Percentiles rank a stretch among this genome's conserved stretches.
Conservation (phyloP, 371 early-diverging fungal species). For the Homolaphlyctis polyrhiza region DNA sequence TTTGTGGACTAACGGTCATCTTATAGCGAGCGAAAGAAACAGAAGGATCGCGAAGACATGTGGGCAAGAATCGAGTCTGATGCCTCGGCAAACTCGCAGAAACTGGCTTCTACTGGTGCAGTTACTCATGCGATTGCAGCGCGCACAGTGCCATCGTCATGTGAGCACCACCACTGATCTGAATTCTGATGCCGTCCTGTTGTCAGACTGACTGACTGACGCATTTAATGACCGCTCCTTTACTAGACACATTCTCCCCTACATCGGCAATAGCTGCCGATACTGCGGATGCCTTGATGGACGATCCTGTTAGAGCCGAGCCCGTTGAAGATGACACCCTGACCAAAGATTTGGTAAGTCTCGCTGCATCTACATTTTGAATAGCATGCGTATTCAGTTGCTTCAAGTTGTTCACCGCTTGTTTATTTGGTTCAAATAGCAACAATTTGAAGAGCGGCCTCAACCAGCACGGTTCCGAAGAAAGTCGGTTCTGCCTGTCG, state of each 20-base stretch:
- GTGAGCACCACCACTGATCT: neutral
- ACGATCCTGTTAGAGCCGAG: conserved; percentile 20
- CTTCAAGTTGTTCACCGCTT: neutral
- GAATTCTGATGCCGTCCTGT: neutral
- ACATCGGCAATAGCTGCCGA: conserved; percentile 3
- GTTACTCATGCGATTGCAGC: neutral
- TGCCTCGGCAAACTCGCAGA: conserved; percentile 31
- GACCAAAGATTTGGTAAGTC: conserved; percentile 42
- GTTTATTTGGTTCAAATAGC: conserved; percentile 18
- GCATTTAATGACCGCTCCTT: too few relatives aligned
- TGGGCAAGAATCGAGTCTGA: conserved; percentile 70
- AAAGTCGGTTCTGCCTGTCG: conserved; percentile 89
- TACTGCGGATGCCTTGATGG: conserved; percentile 10
- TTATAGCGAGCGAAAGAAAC: conserved; percentile 75
- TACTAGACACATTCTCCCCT: neutral
- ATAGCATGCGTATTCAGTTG: conserved; percentile 7
- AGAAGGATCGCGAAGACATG: conserved; percentile 77
- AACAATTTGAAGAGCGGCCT: conserved; percentile 63
- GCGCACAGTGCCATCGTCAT: neutral
- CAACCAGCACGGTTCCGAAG: conserved; percentile 74
- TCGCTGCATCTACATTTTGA: conserved; percentile 10
- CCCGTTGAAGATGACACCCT: conserved; percentile 37
- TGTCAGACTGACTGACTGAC: neutral
- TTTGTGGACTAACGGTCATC: neutral
- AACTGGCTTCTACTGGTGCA: too few relatives aligned